A percentile compares a stretch with the other conserved stretches of the same genome.
Conservation (phyloP, 306 rosid species). For the Abrus precatorius region DNA sequence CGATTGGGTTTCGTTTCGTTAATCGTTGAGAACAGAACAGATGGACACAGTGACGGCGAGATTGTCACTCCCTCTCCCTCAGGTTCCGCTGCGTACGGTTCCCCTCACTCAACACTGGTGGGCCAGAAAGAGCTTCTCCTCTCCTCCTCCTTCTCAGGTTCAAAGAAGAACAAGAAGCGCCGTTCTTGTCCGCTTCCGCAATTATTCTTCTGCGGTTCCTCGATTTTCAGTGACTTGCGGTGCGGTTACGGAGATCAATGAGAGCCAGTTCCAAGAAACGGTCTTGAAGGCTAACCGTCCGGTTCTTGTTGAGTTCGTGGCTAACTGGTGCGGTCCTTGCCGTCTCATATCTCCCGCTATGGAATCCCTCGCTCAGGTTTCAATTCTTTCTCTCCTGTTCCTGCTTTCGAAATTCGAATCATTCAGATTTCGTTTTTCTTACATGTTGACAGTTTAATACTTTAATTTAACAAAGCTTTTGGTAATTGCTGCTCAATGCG, state of each 20-base stretch:
- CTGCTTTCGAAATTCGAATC: background rate
- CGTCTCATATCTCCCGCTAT: constrained; percentile 79
- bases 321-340: constrained; percentile 95
- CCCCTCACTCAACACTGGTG: constrained; percentile 39
- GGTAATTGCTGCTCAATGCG: constrained; percentile 7
- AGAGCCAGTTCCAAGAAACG: constrained; percentile 66
- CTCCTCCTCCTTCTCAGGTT: background rate
- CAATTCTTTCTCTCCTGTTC: background rate
- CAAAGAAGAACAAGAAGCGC: constrained; percentile 1
- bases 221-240: constrained; percentile 60
- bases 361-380: constrained; percentile 79
- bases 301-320: constrained; percentile 90
- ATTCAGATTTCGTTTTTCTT: no score
- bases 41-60: constrained; percentile 44
- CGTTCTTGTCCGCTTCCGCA: background rate
- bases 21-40: background rate
- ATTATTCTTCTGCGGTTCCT: constrained; percentile 44
- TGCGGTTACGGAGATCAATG: constrained; percentile 66
- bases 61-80: constrained; percentile 2
- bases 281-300: constrained; percentile 76
- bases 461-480: background rate
- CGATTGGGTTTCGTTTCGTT: constrained; percentile 1
- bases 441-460: no score
- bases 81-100: constrained; percentile 50
- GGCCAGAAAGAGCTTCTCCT: constrained; percentile 40